A percentile compares a stretch with the other conserved stretches of the same genome.
Evolutionary conservation across 2,329 filamentous ascomycete genomes (phyloP).

Genomic region (Trichophyton benhamiae): DNA sequence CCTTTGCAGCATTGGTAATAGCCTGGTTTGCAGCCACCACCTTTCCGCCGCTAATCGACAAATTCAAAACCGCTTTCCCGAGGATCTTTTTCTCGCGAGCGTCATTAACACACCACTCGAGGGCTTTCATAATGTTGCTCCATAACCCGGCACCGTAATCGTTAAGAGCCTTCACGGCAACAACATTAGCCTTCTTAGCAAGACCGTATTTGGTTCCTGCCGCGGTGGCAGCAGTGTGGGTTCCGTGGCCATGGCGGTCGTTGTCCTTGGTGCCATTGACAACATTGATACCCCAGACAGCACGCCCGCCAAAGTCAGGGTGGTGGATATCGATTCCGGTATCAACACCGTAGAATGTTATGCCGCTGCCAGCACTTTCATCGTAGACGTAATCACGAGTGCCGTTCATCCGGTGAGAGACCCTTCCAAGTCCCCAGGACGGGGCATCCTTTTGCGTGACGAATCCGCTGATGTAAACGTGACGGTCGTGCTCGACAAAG

Average conservation of each 20-base stretch:
- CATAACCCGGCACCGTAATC: slow-evolving; percentile 35
- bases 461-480: background rate
- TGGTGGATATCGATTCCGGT: slow-evolving; percentile 26
- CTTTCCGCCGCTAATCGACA: slow-evolving; percentile 26
- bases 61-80: slow-evolving; percentile 24
- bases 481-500: slow-evolving; percentile 12
- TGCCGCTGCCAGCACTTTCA: slow-evolving; percentile 22
- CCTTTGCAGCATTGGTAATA: slow-evolving; percentile 24
- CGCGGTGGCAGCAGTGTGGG: slow-evolving; percentile 29
- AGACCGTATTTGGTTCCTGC: slow-evolving; percentile 26
- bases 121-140: slow-evolving; percentile 38
- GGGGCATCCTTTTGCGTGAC: slow-evolving; percentile 15
- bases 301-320: slow-evolving; percentile 27
- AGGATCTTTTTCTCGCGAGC: slow-evolving; percentile 20
- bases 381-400: slow-evolving; percentile 26
- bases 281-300: slow-evolving; percentile 24
- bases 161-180: slow-evolving; percentile 41
- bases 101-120: slow-evolving; percentile 29
- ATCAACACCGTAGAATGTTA: slow-evolving; percentile 28
- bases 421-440: slow-evolving; percentile 26
- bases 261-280: slow-evolving; percentile 13
- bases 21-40: slow-evolving; percentile 29
- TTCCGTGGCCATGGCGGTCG: slow-evolving; percentile 26
- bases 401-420: slow-evolving; percentile 19
- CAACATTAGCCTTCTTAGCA: slow-evolving; percentile 26